These are phyloP conservation scores for Brachypodium distachyon DNA, from an alignment of 202 grass and related monocot species.

Conservation along the genomic window DNA sequence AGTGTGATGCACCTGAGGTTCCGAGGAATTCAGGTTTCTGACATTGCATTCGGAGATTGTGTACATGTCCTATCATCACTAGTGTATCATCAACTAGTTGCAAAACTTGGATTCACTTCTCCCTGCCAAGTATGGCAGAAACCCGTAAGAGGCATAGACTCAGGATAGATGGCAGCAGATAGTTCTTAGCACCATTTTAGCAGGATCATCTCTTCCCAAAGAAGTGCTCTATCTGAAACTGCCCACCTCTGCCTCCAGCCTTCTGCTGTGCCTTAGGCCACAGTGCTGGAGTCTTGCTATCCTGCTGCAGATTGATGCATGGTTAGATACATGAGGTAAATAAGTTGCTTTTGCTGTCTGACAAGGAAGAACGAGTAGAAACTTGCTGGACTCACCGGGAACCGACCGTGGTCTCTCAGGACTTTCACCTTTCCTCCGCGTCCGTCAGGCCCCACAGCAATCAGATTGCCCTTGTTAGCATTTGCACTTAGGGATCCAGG, in stretches of 20 bases:
- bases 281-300: constrained; percentile 27
- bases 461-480: constrained; percentile 51
- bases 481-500: constrained; percentile 10
- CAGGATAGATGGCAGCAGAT: neutral
- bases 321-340: neutral
- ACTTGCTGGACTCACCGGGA: constrained; percentile 30
- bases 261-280: constrained; percentile 44
- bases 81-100: neutral
- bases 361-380: neutral
- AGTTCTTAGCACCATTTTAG: neutral
- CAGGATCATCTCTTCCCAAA: constrained; percentile 56
- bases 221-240: constrained; percentile 74
- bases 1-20: neutral
- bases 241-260: constrained; percentile 50
- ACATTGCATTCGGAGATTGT: neutral
- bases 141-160: neutral
- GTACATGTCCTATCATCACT: neutral
- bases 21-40: neutral
- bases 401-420: constrained; percentile 39
- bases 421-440: constrained; percentile 86
- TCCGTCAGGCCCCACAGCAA: constrained; percentile 70
- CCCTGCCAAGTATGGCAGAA: neutral
- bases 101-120: constrained; percentile 10
- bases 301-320: constrained; percentile 21
- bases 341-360: neutral